phyloP scores from a whole-genome alignment of 345 rosid species.

The Melaleuca alternifolia region DNA sequence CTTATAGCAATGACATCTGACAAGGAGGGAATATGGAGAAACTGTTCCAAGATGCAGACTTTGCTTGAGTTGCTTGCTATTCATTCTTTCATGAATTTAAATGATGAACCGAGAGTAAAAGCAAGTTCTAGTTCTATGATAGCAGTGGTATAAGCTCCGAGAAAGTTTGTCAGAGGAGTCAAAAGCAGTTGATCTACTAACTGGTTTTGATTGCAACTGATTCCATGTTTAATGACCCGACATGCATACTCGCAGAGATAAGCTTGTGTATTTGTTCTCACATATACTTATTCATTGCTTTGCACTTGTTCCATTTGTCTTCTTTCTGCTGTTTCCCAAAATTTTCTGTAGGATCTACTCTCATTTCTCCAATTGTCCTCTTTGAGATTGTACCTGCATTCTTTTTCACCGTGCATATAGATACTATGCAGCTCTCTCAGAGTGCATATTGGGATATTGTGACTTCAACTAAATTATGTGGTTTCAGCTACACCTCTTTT shows the following conservation, averaged over 20 bases:
- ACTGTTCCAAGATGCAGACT: background rate
- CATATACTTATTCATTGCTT: background rate
- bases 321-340: background rate
- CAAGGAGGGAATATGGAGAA: background rate
- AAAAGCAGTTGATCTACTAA: background rate
- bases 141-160: background rate
- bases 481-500: slow-evolving; percentile 54
- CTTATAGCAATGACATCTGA: background rate
- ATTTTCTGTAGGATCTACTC: background rate
- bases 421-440: background rate
- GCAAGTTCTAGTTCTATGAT: background rate
- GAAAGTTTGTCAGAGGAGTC: background rate
- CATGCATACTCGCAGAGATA: background rate
- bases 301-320: background rate
- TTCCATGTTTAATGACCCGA: background rate
- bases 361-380: background rate
- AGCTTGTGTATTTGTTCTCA: background rate
- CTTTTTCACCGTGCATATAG: background rate
- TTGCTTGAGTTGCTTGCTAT: background rate
- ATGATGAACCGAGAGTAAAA: background rate
- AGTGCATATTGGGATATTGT: background rate
- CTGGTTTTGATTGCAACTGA: background rate
- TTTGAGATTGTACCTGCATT: background rate
- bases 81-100: background rate
- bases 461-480: background rate